Conservation (phyloP, 352 stramenopile genomes). For the Globisporangium splendens region DNA sequence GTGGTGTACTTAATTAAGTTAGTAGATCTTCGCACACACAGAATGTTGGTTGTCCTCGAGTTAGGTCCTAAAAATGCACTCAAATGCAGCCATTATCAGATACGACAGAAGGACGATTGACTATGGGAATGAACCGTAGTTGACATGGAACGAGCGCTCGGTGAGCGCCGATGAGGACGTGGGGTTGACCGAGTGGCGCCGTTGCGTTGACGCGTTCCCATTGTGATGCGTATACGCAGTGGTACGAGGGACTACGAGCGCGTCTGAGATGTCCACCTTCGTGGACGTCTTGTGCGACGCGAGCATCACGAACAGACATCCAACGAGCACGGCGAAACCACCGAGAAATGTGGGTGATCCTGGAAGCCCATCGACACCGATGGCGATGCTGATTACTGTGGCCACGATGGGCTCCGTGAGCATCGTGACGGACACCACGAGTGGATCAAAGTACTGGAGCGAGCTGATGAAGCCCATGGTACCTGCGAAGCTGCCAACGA, state of each 20-base stretch:
- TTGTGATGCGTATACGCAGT: not conserved
- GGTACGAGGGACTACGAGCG: slow-evolving; percentile 14
- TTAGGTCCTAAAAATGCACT: too few species aligned
- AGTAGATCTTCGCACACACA: too few species aligned
- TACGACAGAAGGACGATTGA: too few species aligned
- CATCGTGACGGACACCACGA: slow-evolving; percentile 58
- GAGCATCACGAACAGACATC: slow-evolving; percentile 41
- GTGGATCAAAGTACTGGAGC: slow-evolving; percentile 57
- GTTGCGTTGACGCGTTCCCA: not conserved
- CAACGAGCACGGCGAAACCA: slow-evolving; percentile 27
- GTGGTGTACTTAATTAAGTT: too few species aligned
- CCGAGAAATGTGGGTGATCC: slow-evolving; percentile 39
- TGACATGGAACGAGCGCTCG: slow-evolving; percentile 8
- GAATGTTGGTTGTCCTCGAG: too few species aligned
- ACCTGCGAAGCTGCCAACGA: slow-evolving; percentile 36
- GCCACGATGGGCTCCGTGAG: slow-evolving; percentile 48
- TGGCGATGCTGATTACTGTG: slow-evolving; percentile 36
- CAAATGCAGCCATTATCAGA: not conserved
- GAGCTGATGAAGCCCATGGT: slow-evolving; percentile 59
- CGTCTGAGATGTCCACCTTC: slow-evolving; percentile 36
- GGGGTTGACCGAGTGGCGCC: slow-evolving; percentile 5
- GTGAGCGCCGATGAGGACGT: not conserved
- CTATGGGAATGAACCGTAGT: slow-evolving; percentile 23
- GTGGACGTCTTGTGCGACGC: slow-evolving; percentile 30
- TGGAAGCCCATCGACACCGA: slow-evolving; percentile 36